Conservation (phyloP, 2,329 filamentous ascomycete species). For the Aphanocladium album region DNA sequence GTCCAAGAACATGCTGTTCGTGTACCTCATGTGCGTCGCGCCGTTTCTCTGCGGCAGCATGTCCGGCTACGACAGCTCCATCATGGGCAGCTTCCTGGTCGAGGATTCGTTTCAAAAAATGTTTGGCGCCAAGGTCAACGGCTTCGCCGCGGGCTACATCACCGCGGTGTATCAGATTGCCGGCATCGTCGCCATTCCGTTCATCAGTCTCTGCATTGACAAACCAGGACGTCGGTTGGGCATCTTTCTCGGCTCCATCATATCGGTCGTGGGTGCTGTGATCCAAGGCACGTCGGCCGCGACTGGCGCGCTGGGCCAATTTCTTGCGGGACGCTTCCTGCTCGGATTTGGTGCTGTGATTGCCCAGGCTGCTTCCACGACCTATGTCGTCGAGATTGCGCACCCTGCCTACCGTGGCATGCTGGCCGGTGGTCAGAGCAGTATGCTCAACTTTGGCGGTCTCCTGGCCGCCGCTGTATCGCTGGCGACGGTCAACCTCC, state of each 20-base stretch:
- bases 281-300: constrained; percentile 1
- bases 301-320: constrained; percentile 6
- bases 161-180: constrained; percentile 44
- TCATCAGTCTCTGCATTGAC: constrained; percentile 39
- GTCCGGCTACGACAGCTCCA: constrained; percentile 40
- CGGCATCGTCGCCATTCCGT: constrained; percentile 37
- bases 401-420: constrained; percentile 42
- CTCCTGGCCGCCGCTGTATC: constrained; percentile 47
- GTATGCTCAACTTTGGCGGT: constrained; percentile 41
- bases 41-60: constrained; percentile 15
- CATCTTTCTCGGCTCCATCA: constrained; percentile 36
- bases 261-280: constrained; percentile 13
- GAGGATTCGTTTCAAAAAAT: constrained; percentile 45
- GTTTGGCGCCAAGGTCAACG: constrained; percentile 35
- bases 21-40: constrained; percentile 14
- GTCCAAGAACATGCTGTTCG: neutral
- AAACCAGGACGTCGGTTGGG: constrained; percentile 39
- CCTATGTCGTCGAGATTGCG: constrained; percentile 43
- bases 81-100: constrained; percentile 47
- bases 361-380: constrained; percentile 39
- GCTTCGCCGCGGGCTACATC: constrained; percentile 48
- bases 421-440: constrained; percentile 26
- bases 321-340: constrained; percentile 41
- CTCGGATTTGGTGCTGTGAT: constrained; percentile 47
- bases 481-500: constrained; percentile 36